Percentiles rank a stretch among this genome's conserved stretches.
phyloP scores from a whole-genome alignment of 306 rosid species.

The Cucumis melo region DNA sequence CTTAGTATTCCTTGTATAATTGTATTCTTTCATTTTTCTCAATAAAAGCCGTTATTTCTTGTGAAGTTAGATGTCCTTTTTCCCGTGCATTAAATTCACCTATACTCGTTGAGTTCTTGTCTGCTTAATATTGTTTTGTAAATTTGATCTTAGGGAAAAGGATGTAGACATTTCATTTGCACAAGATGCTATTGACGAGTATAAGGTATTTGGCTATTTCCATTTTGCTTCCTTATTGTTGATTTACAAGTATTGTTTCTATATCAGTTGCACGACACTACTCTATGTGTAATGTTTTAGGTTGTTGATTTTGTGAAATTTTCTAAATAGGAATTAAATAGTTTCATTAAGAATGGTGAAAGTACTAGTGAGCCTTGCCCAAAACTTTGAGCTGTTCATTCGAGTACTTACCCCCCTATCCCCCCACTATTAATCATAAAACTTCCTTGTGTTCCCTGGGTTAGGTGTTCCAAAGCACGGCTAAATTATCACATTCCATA shows the following conservation, averaged over 20 bases:
- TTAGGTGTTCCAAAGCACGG: no score
- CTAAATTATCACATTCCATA: background rate
- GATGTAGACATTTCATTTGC: slow-evolving; percentile 87
- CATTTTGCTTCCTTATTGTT: slow-evolving; percentile 1
- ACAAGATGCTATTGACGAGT: slow-evolving; percentile 87
- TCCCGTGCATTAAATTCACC: background rate
- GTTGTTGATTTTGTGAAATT: background rate
- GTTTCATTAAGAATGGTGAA: background rate
- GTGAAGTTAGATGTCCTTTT: background rate
- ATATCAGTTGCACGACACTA: background rate
- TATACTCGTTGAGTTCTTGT: slow-evolving; percentile 8
- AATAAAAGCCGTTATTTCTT: no score
- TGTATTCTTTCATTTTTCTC: no score
- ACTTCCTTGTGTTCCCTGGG: background rate
- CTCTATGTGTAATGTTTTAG: background rate
- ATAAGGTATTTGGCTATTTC: slow-evolving; percentile 45
- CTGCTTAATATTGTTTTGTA: slow-evolving; percentile 13
- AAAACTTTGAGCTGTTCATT: background rate
- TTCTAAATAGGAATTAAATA: background rate
- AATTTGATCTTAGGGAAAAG: slow-evolving; percentile 68
- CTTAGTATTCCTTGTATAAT: no score
- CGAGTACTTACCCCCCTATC: background rate
- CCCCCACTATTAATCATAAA: background rate
- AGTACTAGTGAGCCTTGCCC: background rate
- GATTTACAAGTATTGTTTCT: background rate